Percentiles rank a stretch among this genome's conserved stretches.
Conservation (phyloP, 2,329 filamentous ascomycete species). For the Fusarium mangiferae region DNA sequence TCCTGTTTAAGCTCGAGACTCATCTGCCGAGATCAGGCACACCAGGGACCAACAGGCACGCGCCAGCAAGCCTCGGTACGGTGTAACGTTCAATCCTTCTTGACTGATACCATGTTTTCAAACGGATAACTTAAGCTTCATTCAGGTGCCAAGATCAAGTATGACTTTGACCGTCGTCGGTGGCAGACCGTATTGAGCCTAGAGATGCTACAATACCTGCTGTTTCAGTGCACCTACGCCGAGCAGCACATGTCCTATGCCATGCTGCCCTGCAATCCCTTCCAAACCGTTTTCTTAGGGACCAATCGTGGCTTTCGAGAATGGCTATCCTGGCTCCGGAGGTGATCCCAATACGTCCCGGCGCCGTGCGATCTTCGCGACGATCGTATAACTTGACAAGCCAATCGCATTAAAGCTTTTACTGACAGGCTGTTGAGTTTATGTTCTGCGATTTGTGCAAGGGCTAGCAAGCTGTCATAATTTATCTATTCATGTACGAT, state of each 20-base stretch:
- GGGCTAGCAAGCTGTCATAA: slow-evolving; percentile 8
- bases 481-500: not conserved
- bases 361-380: slow-evolving; percentile 42
- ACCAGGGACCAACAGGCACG: slow-evolving; percentile 30
- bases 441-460: slow-evolving; percentile 15
- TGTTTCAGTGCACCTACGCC: slow-evolving; percentile 26
- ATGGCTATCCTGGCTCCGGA: slow-evolving; percentile 36
- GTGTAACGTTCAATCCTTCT: slow-evolving; percentile 11
- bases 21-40: slow-evolving; percentile 35
- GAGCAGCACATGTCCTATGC: slow-evolving; percentile 21
- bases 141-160: slow-evolving; percentile 31
- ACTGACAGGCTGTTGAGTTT: slow-evolving; percentile 38
- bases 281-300: slow-evolving; percentile 22
- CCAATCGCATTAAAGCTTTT: slow-evolving; percentile 49
- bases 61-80: slow-evolving; percentile 29
- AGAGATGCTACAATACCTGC: slow-evolving; percentile 34
- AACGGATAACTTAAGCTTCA: slow-evolving; percentile 25
- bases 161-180: slow-evolving; percentile 31
- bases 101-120: slow-evolving; percentile 10
- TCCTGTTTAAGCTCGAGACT: slow-evolving; percentile 14
- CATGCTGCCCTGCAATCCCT: slow-evolving; percentile 17
- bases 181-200: slow-evolving; percentile 31
- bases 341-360: slow-evolving; percentile 42
- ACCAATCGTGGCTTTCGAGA: slow-evolving; percentile 32
- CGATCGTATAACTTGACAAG: slow-evolving; percentile 44